Conservation (phyloP, 192 early-diverging fungal species). For the Podila clonocystis region DNA sequence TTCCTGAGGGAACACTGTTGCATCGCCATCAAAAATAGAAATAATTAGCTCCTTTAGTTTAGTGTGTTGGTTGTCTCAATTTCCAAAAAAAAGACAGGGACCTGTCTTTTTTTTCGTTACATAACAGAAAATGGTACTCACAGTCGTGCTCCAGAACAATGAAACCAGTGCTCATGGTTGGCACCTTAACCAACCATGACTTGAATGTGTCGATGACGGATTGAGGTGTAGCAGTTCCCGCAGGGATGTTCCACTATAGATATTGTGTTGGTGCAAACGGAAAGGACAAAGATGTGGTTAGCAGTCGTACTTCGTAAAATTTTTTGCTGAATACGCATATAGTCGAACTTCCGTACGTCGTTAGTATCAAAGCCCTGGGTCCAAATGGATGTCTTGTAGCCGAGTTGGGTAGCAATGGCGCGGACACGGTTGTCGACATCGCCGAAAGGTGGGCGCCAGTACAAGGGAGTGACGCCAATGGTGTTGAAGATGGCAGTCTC, state of each 20-base stretch:
- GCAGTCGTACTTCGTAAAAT: neutral
- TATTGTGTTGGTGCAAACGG: neutral
- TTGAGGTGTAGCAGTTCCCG: constrained; percentile 17
- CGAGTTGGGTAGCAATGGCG: constrained; percentile 59
- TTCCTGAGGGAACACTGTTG: constrained; percentile 50
- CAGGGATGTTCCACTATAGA: constrained; percentile 47
- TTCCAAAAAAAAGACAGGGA: neutral
- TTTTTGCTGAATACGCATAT: neutral
- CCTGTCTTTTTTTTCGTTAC: neutral
- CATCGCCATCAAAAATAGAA: neutral
- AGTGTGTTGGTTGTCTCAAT: no score
- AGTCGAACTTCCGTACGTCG: constrained; percentile 29
- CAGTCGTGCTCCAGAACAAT: constrained; percentile 64
- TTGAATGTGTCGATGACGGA: constrained; percentile 48
- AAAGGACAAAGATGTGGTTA: neutral
- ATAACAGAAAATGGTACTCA: constrained; percentile 2
- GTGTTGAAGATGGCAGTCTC: constrained; percentile 63
- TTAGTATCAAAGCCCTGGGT: constrained; percentile 60
- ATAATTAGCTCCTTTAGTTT: constrained; percentile 7
- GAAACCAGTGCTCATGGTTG: constrained; percentile 55
- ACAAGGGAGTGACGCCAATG: constrained; percentile 59
- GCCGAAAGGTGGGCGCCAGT: constrained; percentile 60
- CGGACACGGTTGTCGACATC: constrained; percentile 65
- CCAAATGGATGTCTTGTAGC: constrained; percentile 64
- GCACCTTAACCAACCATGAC: constrained; percentile 55